Evolutionary conservation across 139 green algal species (phyloP).

Genomic region (Microglena sp.): DNA sequence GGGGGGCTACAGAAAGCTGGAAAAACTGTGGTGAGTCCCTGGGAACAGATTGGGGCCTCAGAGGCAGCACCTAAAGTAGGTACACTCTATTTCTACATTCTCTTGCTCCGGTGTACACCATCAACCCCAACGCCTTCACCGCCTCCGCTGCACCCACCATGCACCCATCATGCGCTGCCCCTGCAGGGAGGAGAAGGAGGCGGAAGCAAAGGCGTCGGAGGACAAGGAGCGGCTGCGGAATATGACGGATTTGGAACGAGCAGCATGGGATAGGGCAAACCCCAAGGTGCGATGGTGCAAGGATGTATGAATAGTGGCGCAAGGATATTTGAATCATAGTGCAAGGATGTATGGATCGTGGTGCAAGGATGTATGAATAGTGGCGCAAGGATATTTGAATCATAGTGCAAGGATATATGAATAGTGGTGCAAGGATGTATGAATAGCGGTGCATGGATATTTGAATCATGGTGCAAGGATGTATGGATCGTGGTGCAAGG

Average conservation of each 20-base stretch:
- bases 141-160: background rate
- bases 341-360: no score
- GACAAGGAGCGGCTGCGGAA: constrained; percentile 59
- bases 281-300: constrained; percentile 57
- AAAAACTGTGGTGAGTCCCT: background rate
- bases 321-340: no score
- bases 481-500: no score
- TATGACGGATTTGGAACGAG: constrained; percentile 82
- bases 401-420: no score
- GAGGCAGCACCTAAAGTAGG: background rate
- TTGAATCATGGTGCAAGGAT: no score
- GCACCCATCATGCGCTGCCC: background rate
- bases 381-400: no score
- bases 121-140: background rate
- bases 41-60: no score
- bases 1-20: background rate
- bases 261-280: constrained; percentile 56
- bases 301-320: no score
- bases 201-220: constrained; percentile 36
- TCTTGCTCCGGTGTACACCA: background rate
- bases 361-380: no score
- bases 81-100: no score
- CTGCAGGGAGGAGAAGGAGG: constrained; percentile 39
- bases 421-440: no score
- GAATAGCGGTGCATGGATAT: no score